Percentiles rank a stretch among this genome's conserved stretches.
Evolutionary conservation across 805 yeast species (phyloP).

Genomic region (Starmerella tilneyi): DNA sequence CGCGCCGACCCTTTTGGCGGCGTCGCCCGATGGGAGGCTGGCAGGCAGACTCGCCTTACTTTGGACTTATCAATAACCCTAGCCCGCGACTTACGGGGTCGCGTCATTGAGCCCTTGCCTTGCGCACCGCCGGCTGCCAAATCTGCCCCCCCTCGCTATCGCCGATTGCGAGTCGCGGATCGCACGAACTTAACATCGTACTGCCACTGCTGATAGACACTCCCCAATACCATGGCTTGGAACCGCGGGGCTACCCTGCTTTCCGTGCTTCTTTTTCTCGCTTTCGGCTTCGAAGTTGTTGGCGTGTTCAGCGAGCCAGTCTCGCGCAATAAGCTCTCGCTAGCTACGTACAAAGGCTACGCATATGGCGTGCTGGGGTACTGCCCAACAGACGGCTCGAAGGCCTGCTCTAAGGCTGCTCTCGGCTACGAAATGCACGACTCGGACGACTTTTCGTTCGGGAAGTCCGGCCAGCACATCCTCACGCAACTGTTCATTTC

Average conservation of each 20-base stretch:
- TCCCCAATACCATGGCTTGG: constrained; percentile 17
- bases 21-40: not conserved
- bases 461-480: constrained; percentile 43
- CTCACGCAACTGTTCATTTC: constrained; percentile 54
- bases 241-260: constrained; percentile 23
- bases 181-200: not conserved
- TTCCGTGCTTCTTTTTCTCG: constrained; percentile 36
- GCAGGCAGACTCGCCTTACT: not conserved
- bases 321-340: constrained; percentile 35
- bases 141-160: constrained; percentile 1
- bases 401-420: constrained; percentile 22
- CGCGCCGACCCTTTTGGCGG: not conserved
- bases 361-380: constrained; percentile 64
- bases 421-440: constrained; percentile 24
- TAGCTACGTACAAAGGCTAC: constrained; percentile 42
- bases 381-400: constrained; percentile 38
- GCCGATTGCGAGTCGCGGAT: not conserved
- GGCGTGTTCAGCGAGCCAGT: constrained; percentile 56
- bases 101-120: constrained; percentile 1
- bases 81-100: not conserved
- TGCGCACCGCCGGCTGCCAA: not conserved
- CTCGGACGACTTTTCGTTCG: constrained; percentile 42
- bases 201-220: not conserved
- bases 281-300: constrained; percentile 49
- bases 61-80: not conserved